Percentiles rank a stretch among this genome's conserved stretches.
Conservation (phyloP, 1,284 basidiomycete genomes). For the Somion occarium region DNA sequence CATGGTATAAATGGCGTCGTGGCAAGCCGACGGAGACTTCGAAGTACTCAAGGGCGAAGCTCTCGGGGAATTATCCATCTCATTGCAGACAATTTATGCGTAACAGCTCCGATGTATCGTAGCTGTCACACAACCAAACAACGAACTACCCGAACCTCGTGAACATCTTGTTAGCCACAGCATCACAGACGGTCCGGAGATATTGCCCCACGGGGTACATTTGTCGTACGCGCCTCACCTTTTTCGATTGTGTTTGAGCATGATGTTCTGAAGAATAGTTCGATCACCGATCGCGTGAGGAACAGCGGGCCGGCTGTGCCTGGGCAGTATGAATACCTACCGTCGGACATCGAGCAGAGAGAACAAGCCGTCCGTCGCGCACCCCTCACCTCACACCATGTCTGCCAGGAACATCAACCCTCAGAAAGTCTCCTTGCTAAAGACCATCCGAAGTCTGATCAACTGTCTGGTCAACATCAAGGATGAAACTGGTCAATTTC, state of each 20-base stretch:
- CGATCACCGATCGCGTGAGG: conserved; percentile 2
- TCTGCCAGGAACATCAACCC: conserved; percentile 30
- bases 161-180: neutral
- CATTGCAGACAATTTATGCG: neutral
- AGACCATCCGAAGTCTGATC: conserved; percentile 42
- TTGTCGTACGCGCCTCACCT: neutral
- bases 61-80: neutral
- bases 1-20: conserved; percentile 6
- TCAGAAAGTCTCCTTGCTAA: conserved; percentile 29
- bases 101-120: neutral
- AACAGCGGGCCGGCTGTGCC: neutral
- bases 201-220: neutral
- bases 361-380: too few relatives aligned
- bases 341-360: neutral
- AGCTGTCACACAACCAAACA: neutral
- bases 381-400: conserved; percentile 16
- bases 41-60: neutral
- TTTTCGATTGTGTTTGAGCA: neutral
- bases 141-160: neutral
- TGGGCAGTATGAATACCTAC: neutral
- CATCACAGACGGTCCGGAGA: neutral
- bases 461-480: conserved; percentile 57
- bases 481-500: conserved; percentile 54
- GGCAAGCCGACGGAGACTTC: neutral
- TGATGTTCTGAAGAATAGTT: neutral